phyloP scores from a whole-genome alignment of 495 filamentous ascomycete genomes.

The Parathielavia appendiculata region DNA sequence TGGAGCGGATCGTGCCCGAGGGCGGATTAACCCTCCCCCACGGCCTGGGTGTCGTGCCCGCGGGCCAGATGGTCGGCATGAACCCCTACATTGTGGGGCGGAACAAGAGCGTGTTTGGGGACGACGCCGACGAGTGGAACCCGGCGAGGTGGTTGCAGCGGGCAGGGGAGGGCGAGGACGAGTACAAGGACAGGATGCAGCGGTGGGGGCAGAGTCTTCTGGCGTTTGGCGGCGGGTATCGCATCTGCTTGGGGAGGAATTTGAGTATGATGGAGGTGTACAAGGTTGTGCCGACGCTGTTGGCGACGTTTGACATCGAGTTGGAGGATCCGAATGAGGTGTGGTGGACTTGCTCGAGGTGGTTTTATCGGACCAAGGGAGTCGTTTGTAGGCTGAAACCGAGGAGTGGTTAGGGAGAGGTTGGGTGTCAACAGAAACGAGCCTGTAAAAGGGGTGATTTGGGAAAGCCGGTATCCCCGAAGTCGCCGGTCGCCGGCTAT shows the following conservation, averaged over 20 bases:
- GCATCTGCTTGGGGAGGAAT: slow-evolving; percentile 62
- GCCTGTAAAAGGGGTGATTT: too few relatives aligned
- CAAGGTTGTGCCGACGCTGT: slow-evolving; percentile 59
- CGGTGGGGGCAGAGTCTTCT: slow-evolving; percentile 28
- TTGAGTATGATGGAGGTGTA: slow-evolving; percentile 59
- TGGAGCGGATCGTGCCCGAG: slow-evolving; percentile 55
- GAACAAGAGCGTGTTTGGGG: slow-evolving; percentile 45
- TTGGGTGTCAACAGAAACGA: too few relatives aligned
- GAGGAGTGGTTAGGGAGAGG: background rate
- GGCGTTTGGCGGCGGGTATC: slow-evolving; percentile 56
- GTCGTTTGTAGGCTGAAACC: slow-evolving; percentile 17
- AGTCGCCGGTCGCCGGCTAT: too few relatives aligned
- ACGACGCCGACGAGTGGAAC: slow-evolving; percentile 43
- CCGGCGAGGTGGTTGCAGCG: slow-evolving; percentile 46
- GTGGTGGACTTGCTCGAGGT: slow-evolving; percentile 24
- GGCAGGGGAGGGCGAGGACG: slow-evolving; percentile 25
- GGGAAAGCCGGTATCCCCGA: too few relatives aligned
- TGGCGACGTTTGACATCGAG: slow-evolving; percentile 46
- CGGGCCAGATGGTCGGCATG: slow-evolving; percentile 37
- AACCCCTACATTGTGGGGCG: slow-evolving; percentile 35
- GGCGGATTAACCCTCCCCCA: slow-evolving; percentile 48
- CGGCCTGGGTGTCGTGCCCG: slow-evolving; percentile 45
- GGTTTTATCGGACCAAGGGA: slow-evolving; percentile 22
- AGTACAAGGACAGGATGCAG: slow-evolving; percentile 19
- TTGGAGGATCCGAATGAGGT: slow-evolving; percentile 18